Evolutionary conservation across 768 basidiomycete species (phyloP).

Genomic region (Phallus indusiatus): DNA sequence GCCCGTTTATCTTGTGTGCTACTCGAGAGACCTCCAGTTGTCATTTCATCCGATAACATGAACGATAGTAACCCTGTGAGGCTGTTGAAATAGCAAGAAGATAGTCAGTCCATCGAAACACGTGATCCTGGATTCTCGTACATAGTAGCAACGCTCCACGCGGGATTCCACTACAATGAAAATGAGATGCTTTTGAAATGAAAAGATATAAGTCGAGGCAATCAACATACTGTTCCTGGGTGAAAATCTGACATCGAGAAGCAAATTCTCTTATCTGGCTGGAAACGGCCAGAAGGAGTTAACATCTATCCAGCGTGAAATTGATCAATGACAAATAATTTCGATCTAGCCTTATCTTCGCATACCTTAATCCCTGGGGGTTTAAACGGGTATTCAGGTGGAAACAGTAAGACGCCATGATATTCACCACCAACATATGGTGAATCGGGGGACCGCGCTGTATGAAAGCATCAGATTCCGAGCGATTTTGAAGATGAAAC

Average conservation of each 20-base stretch:
- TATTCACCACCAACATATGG: conserved; percentile 90
- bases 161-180: conserved; percentile 73
- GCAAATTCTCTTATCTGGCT: conserved; percentile 91
- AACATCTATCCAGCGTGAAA: conserved; percentile 52
- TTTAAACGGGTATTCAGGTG: conserved; percentile 92
- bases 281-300: conserved; percentile 84
- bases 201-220: conserved; percentile 1
- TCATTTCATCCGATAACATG: conserved; percentile 95
- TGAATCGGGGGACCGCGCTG: conserved; percentile 93
- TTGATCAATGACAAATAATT: conserved; percentile 2
- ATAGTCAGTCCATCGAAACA: conserved; percentile 10
- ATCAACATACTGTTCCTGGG: conserved; percentile 63
- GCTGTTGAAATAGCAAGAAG: conserved; percentile 31
- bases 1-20: conserved; percentile 67
- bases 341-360: not conserved
- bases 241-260: conserved; percentile 98
- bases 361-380: conserved; percentile 91
- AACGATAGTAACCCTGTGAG: conserved; percentile 89
- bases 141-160: conserved; percentile 95
- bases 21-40: conserved; percentile 83
- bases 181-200: not conserved
- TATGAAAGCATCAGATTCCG: conserved; percentile 2
- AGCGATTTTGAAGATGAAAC: conserved; percentile 6
- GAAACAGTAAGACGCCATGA: conserved; percentile 86
- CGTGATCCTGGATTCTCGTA: conserved; percentile 20